These are phyloP conservation scores for Aquanectria penicillioides DNA, from an alignment of 2,329 filamentous ascomycete genomes.

Conservation along the genomic window DNA sequence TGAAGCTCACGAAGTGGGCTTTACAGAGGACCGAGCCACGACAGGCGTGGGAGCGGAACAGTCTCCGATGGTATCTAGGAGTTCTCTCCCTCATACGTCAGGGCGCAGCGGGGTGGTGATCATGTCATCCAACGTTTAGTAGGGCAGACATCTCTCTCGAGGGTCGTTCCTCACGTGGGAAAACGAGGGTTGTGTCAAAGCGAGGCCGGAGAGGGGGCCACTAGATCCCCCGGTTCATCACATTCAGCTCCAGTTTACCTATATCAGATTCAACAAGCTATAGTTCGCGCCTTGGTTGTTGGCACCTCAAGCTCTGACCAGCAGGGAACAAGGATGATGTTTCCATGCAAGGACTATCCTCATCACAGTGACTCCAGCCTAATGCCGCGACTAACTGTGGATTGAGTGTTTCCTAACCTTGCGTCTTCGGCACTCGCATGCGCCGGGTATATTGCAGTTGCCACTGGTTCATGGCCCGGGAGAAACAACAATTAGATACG, in stretches of 20 bases:
- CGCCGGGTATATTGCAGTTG: constrained; percentile 3
- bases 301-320: constrained; percentile 5
- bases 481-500: constrained; percentile 4
- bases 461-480: background rate
- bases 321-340: constrained; percentile 16
- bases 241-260: constrained; percentile 6
- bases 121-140: constrained; percentile 5
- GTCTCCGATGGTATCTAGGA: background rate
- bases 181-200: constrained; percentile 6
- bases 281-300: constrained; percentile 1
- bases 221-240: constrained; percentile 3
- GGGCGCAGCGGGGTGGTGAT: constrained; percentile 16
- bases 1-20: constrained; percentile 8
- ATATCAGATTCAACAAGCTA: constrained; percentile 17
- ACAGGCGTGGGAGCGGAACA: background rate
- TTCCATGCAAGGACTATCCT: constrained; percentile 8
- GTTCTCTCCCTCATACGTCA: constrained; percentile 11
- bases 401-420: background rate
- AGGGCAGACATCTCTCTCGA: background rate
- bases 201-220: background rate
- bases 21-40: constrained; percentile 4
- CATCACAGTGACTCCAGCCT: constrained; percentile 8
- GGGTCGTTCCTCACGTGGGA: constrained; percentile 12
- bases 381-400: constrained; percentile 12
- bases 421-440: constrained; percentile 8